Percentiles rank a stretch among this genome's conserved stretches.
Evolutionary conservation across 2,329 filamentous ascomycete species (phyloP).

Genomic region (Colletotrichum sp.): DNA sequence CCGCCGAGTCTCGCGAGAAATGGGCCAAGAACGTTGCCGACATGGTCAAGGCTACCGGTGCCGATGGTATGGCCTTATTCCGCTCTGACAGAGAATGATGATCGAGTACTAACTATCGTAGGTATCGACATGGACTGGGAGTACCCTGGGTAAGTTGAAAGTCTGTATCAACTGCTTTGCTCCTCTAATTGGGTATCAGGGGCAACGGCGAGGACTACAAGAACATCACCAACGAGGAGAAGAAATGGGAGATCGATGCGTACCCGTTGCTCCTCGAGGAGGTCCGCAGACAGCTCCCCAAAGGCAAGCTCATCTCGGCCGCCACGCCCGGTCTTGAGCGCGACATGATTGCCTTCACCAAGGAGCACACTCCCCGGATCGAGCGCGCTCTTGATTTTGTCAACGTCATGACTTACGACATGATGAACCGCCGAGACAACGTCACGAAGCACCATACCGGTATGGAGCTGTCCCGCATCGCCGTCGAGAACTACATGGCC

Average conservation of each 20-base stretch:
- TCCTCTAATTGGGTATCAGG: slow-evolving; percentile 29
- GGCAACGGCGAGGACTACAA: slow-evolving; percentile 78
- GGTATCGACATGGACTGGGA: slow-evolving; percentile 68
- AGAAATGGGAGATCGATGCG: slow-evolving; percentile 65
- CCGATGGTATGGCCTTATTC: slow-evolving; percentile 60
- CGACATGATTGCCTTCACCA: slow-evolving; percentile 73
- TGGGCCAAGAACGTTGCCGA: slow-evolving; percentile 70
- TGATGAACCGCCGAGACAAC: slow-evolving; percentile 72
- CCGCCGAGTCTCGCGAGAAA: slow-evolving; percentile 47
- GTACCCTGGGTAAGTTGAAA: slow-evolving; percentile 51
- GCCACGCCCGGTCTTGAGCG: slow-evolving; percentile 68
- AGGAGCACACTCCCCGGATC: slow-evolving; percentile 62
- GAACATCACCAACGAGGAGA: slow-evolving; percentile 62
- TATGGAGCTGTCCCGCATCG: slow-evolving; percentile 57
- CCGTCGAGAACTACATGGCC: slow-evolving; percentile 64
- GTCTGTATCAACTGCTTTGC: not conserved
- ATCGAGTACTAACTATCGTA: not conserved
- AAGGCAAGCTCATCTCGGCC: slow-evolving; percentile 65
- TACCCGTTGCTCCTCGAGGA: slow-evolving; percentile 66
- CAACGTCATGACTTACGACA: slow-evolving; percentile 74
- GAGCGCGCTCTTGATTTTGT: slow-evolving; percentile 66
- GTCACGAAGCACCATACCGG: slow-evolving; percentile 69
- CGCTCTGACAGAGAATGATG: not conserved
- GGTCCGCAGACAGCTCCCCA: slow-evolving; percentile 62
- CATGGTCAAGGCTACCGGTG: slow-evolving; percentile 66